phyloP scores from a whole-genome alignment of 129 eudicot genomes.

The Chrysanthemum seticuspe region DNA sequence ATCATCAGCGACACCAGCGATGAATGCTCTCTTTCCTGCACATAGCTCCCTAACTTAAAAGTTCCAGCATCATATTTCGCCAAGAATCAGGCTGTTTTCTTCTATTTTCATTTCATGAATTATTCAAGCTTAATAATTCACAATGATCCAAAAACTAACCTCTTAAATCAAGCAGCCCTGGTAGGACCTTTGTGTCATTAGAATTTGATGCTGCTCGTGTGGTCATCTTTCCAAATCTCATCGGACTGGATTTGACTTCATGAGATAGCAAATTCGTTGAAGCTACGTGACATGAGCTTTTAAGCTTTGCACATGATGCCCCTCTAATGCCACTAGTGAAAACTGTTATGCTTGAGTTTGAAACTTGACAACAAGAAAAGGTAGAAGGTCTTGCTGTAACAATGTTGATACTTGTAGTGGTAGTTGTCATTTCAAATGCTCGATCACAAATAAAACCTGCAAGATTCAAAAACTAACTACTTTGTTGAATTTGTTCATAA shows the following conservation, averaged over 20 bases:
- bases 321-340: not conserved
- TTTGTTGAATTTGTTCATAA: too few relatives aligned
- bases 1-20: slow-evolving; percentile 93
- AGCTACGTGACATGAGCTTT: not conserved
- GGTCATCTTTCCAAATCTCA: not conserved
- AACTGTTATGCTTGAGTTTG: not conserved
- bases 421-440: not conserved
- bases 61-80: not conserved
- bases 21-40: slow-evolving; percentile 85
- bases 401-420: not conserved
- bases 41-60: not conserved
- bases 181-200: not conserved
- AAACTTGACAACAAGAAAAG: not conserved
- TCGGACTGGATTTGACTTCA: not conserved
- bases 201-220: not conserved
- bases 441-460: not conserved
- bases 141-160: not conserved
- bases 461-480: not conserved
- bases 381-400: not conserved
- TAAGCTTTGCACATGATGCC: slow-evolving; percentile 1
- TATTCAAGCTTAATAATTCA: not conserved
- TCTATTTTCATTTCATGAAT: not conserved
- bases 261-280: not conserved
- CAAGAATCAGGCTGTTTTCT: not conserved
- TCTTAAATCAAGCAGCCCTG: slow-evolving; percentile 9